phyloP scores from a whole-genome alignment of 352 stramenopile species.

The Globisporangium barbulae region DNA sequence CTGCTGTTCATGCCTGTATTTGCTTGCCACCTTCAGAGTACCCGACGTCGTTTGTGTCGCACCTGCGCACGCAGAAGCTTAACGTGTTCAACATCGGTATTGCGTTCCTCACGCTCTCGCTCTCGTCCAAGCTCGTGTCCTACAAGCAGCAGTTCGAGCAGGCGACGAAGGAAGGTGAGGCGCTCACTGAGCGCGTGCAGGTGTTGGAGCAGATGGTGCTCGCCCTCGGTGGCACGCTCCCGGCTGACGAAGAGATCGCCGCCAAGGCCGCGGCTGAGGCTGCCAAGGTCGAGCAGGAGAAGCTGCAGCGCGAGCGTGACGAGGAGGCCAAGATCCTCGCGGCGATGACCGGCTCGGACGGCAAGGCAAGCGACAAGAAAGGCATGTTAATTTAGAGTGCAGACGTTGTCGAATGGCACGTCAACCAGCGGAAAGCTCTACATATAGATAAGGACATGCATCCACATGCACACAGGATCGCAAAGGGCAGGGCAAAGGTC shows the following conservation, averaged over 20 bases:
- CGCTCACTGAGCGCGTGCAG: slow-evolving; percentile 47
- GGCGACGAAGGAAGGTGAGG: slow-evolving; percentile 30
- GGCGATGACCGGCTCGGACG: slow-evolving; percentile 25
- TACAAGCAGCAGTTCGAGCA: slow-evolving; percentile 65
- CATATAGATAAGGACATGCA: neutral
- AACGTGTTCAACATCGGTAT: slow-evolving; percentile 87
- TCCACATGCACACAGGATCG: neutral
- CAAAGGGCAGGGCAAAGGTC: neutral
- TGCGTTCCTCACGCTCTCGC: slow-evolving; percentile 77
- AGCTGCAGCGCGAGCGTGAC: slow-evolving; percentile 37
- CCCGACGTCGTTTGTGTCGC: slow-evolving; percentile 77
- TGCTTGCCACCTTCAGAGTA: slow-evolving; percentile 40
- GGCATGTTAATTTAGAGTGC: slow-evolving; percentile 63
- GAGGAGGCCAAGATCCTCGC: slow-evolving; percentile 44
- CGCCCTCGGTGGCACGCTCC: slow-evolving; percentile 51
- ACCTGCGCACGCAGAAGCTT: slow-evolving; percentile 75
- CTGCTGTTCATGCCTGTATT: neutral
- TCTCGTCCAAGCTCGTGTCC: slow-evolving; percentile 79
- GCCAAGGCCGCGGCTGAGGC: slow-evolving; percentile 22
- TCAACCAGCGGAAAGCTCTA: neutral
- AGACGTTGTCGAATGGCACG: neutral
- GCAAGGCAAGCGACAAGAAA: slow-evolving; percentile 33
- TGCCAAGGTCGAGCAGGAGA: slow-evolving; percentile 30
- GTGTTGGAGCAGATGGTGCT: slow-evolving; percentile 64
- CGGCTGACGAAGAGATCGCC: slow-evolving; percentile 47